Evolutionary conservation across 1,284 basidiomycete genomes (phyloP).

Genomic region (Erythrobasidium hasegawianum): DNA sequence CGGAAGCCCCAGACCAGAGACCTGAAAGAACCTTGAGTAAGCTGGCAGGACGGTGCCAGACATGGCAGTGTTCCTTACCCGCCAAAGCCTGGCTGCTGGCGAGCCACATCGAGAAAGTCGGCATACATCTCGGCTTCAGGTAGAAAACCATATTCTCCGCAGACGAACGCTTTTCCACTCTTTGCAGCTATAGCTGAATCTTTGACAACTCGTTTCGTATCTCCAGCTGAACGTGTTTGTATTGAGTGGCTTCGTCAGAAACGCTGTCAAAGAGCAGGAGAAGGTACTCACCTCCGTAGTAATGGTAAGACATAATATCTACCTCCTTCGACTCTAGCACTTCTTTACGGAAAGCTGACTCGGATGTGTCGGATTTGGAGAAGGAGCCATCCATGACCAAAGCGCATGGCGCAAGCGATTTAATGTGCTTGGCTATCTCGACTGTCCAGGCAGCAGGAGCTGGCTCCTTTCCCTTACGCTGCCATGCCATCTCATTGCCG

Average conservation of each 20-base stretch:
- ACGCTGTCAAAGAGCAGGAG: too few relatives aligned
- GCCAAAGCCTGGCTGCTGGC: conserved; percentile 38
- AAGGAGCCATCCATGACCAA: conserved; percentile 47
- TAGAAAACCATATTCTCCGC: conserved; percentile 47
- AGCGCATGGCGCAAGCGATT: conserved; percentile 42
- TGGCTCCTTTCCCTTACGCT: conserved; percentile 18
- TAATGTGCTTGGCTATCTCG: conserved; percentile 41
- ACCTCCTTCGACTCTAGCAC: conserved; percentile 31
- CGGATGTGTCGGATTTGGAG: conserved; percentile 11
- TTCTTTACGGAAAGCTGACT: conserved; percentile 38
- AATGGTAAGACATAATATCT: conserved; percentile 45
- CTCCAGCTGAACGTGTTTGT: conserved; percentile 1
- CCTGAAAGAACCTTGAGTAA: too few relatives aligned
- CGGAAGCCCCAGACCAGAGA: conserved; percentile 46
- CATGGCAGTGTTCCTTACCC: conserved; percentile 20
- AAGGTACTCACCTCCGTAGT: conserved; percentile 37
- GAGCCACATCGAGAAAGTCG: conserved; percentile 32
- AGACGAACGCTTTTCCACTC: conserved; percentile 38
- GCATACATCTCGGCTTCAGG: conserved; percentile 34
- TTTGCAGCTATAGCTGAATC: neutral
- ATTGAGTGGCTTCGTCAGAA: neutral
- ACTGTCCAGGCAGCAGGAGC: conserved; percentile 44
- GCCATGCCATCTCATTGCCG: neutral
- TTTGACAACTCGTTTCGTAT: neutral
- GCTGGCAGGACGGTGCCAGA: too few relatives aligned